A percentile compares a stretch with the other conserved stretches of the same genome.
These are phyloP conservation scores for Aphanomyces euteiches DNA, from an alignment of 352 stramenopile genomes.

Conservation along the genomic window DNA sequence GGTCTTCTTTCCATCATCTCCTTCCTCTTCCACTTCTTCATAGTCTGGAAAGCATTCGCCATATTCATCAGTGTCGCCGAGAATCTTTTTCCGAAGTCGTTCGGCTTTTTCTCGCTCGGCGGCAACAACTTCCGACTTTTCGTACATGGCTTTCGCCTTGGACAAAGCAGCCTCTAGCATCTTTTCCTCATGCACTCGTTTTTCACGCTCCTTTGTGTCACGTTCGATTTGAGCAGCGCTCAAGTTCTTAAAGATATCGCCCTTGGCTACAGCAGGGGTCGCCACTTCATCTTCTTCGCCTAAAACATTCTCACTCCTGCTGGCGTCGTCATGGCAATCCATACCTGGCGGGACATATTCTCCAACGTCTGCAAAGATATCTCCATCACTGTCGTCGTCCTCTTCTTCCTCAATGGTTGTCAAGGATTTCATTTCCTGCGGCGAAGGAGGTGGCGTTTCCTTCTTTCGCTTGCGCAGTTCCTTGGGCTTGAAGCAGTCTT, in stretches of 20 bases:
- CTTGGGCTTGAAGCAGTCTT: conserved; percentile 34
- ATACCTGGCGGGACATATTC: conserved; percentile 69
- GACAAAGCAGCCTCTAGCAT: conserved; percentile 58
- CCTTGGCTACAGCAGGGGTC: conserved; percentile 19
- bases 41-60: conserved; percentile 54
- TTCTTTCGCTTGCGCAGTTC: background rate
- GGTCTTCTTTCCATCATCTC: conserved; percentile 32
- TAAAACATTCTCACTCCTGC: background rate
- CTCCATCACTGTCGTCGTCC: conserved; percentile 51
- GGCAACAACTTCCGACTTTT: conserved; percentile 42
- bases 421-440: background rate
- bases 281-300: conserved; percentile 30
- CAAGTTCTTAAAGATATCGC: conserved; percentile 61
- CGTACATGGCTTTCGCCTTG: conserved; percentile 52
- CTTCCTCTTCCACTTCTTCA: conserved; percentile 60
- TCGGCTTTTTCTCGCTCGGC: conserved; percentile 40
- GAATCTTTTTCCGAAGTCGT: conserved; percentile 35
- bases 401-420: conserved; percentile 17
- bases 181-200: conserved; percentile 44
- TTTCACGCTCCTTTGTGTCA: conserved; percentile 41
- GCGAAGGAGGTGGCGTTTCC: background rate
- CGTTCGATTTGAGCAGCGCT: conserved; percentile 63
- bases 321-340: background rate
- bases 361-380: conserved; percentile 70
- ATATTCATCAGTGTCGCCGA: conserved; percentile 46